These are phyloP conservation scores for Brassica napus DNA, from an alignment of 345 rosid genomes.

Conservation along the genomic window Da-Ae NC_063450.1:44686501-44687000, in stretches of 20 bases:
- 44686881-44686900: not conserved
- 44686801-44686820: constrained; percentile 22
- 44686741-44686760: constrained; percentile 39
- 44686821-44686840: not conserved
- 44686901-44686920: not conserved
- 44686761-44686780: constrained; percentile 9
- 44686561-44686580: constrained; percentile 28
- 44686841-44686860: not conserved
- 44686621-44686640: constrained; percentile 30
- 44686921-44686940: not conserved
- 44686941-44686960: not conserved
- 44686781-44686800: not conserved
- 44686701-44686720: constrained; percentile 36
- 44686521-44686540: constrained; percentile 45
- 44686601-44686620: constrained; percentile 21
- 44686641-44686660: constrained; percentile 15
- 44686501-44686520: constrained; percentile 81
- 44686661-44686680: constrained; percentile 35
- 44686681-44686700: constrained; percentile 40
- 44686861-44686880: not conserved
- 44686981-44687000: not conserved
- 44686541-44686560: constrained; percentile 40
- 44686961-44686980: not conserved
- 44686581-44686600: constrained; percentile 19
- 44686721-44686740: constrained; percentile 53